Percentiles rank a stretch among this genome's conserved stretches.
These are phyloP conservation scores for Trichoderma koningiopsis DNA, from an alignment of 2,329 filamentous ascomycete species.

Conservation along the genomic window DNA sequence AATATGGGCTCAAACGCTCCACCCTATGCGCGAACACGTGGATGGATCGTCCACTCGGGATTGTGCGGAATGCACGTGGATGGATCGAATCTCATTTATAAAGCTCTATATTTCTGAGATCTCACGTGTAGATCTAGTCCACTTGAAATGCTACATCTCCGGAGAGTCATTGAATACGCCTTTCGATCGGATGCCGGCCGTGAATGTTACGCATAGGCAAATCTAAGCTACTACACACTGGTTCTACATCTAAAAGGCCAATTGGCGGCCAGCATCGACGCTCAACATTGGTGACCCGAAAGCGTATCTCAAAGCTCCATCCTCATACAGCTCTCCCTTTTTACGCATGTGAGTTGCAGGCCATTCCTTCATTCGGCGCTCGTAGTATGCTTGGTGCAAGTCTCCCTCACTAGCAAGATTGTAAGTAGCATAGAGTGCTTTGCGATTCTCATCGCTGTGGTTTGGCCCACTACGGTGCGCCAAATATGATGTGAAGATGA, in stretches of 20 bases:
- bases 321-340: background rate
- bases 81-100: background rate
- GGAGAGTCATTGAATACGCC: too few species aligned
- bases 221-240: background rate
- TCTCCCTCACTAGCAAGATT: background rate
- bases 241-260: background rate
- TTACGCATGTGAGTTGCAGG: constrained; percentile 5
- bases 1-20: background rate
- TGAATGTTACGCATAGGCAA: background rate
- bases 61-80: constrained; percentile 11
- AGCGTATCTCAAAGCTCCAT: constrained; percentile 11
- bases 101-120: background rate
- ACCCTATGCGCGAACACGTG: background rate
- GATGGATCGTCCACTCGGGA: constrained; percentile 14
- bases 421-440: constrained; percentile 14
- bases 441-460: constrained; percentile 3
- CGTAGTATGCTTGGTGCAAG: constrained; percentile 1
- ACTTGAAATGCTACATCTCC: background rate
- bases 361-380: constrained; percentile 5
- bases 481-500: constrained; percentile 11
- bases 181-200: background rate
- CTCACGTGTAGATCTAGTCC: background rate
- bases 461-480: constrained; percentile 10
- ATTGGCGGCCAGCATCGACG: constrained; percentile 8
- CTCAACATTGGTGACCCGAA: constrained; percentile 14